Percentiles rank a stretch among this genome's conserved stretches.
phyloP scores from a whole-genome alignment of 768 basidiomycete genomes.

The Bullera alba region DNA sequence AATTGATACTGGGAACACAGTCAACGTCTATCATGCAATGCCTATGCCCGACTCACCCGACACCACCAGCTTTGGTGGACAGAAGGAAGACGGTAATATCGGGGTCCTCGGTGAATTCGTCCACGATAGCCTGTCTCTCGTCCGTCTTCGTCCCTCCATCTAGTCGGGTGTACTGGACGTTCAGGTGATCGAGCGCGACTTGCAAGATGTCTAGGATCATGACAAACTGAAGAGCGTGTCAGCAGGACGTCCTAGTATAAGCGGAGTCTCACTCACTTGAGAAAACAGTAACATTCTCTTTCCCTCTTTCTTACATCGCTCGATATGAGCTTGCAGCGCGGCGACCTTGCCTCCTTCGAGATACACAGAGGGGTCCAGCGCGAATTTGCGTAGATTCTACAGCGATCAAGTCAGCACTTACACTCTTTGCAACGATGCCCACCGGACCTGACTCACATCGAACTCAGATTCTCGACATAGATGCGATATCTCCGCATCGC shows the following conservation, averaged over 20 bases:
- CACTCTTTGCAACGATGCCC: background rate
- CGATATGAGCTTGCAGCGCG: slow-evolving; percentile 64
- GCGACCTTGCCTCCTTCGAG: slow-evolving; percentile 82
- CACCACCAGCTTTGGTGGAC: slow-evolving; percentile 72
- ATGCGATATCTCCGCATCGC: slow-evolving; percentile 85
- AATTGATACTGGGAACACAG: slow-evolving; percentile 71
- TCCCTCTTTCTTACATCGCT: slow-evolving; percentile 58
- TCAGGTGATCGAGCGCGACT: slow-evolving; percentile 64
- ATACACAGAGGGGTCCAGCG: slow-evolving; percentile 67
- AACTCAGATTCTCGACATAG: slow-evolving; percentile 67
- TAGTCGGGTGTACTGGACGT: slow-evolving; percentile 69
- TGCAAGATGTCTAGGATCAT: slow-evolving; percentile 91
- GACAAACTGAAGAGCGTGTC: slow-evolving; percentile 62
- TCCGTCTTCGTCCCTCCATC: slow-evolving; percentile 93
- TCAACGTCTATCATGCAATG: background rate
- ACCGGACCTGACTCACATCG: slow-evolving; percentile 69
- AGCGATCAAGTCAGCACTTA: background rate
- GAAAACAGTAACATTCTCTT: slow-evolving; percentile 90
- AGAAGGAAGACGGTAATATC: slow-evolving; percentile 81
- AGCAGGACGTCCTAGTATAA: background rate
- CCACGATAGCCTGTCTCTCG: slow-evolving; percentile 83
- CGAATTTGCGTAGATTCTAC: slow-evolving; percentile 56
- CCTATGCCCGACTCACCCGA: slow-evolving; percentile 33
- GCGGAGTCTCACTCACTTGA: slow-evolving; percentile 55
- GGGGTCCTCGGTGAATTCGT: slow-evolving; percentile 86